phyloP scores from a whole-genome alignment of 2,329 filamentous ascomycete genomes.

The Thielaviopsis ethacetica region DNA sequence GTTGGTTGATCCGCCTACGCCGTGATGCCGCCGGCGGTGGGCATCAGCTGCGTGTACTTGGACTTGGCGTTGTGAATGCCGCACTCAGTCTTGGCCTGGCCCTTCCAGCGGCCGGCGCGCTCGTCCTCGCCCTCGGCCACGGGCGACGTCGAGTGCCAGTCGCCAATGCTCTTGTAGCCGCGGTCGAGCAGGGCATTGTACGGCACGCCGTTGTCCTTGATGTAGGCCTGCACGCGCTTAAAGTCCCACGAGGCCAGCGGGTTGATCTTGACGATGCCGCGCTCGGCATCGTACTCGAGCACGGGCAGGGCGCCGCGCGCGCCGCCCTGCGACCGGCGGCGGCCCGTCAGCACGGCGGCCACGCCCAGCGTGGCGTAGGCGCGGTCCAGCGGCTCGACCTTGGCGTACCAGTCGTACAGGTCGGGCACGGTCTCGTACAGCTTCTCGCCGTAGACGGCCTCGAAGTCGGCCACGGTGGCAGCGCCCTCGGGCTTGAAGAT shows the following conservation, averaged over 20 bases:
- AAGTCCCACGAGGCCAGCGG: conserved; percentile 91
- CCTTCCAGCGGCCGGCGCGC: conserved; percentile 93
- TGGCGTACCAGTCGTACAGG: conserved; percentile 91
- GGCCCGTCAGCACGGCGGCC: conserved; percentile 80
- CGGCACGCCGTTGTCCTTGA: conserved; percentile 72
- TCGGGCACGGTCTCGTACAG: conserved; percentile 78
- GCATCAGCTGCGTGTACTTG: conserved; percentile 59
- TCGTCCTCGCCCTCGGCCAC: conserved; percentile 88
- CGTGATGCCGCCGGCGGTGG: neutral
- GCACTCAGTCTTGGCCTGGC: conserved; percentile 88
- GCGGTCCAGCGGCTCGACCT: conserved; percentile 89
- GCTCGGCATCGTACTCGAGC: conserved; percentile 76
- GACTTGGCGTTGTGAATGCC: conserved; percentile 98
- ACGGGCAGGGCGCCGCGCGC: conserved; percentile 82
- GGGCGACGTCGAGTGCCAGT: conserved; percentile 93
- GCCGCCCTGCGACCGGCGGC: conserved; percentile 80
- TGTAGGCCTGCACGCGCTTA: conserved; percentile 73
- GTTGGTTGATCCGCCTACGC: neutral
- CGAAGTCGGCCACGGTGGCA: conserved; percentile 60
- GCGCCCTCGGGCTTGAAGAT: conserved; percentile 74
- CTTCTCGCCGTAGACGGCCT: conserved; percentile 61
- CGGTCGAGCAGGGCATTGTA: conserved; percentile 83
- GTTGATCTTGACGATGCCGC: conserved; percentile 92
- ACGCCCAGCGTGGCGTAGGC: conserved; percentile 80
- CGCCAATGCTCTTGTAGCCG: conserved; percentile 96